phyloP scores from a whole-genome alignment of 192 early-diverging fungal genomes.

The Backusella luteola region DNA sequence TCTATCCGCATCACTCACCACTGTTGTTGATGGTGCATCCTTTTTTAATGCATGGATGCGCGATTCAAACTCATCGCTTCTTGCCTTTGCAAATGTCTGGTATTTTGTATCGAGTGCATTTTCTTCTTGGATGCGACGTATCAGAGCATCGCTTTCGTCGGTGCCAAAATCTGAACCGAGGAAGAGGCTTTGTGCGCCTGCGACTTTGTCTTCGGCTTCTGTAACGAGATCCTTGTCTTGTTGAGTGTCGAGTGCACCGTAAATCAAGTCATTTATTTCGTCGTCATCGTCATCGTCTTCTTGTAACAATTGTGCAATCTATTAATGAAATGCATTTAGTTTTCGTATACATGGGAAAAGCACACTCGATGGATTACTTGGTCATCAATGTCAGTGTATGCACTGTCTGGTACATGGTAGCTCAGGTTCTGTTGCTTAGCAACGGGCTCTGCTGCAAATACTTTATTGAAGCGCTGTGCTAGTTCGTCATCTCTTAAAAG shows the following conservation, averaged over 20 bases:
- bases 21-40: not conserved
- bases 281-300: not conserved
- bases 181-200: not conserved
- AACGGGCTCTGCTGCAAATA: conserved; percentile 7
- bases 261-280: not conserved
- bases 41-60: conserved; percentile 31
- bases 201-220: not conserved
- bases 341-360: not conserved
- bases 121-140: conserved; percentile 7
- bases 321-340: not conserved
- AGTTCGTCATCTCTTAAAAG: conserved; percentile 5
- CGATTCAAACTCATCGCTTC: conserved; percentile 20
- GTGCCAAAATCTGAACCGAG: not conserved
- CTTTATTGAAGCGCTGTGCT: not conserved
- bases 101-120: conserved; percentile 14
- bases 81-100: not conserved
- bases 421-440: not conserved
- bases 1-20: not conserved
- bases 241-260: not conserved
- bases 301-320: conserved; percentile 4
- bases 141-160: conserved; percentile 6
- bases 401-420: conserved; percentile 2
- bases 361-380: not conserved
- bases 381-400: not conserved
- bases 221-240: not conserved